A percentile compares a stretch with the other conserved stretches of the same genome.
Conservation (phyloP, 805 yeast genomes). For the Starmerella floris region DNA sequence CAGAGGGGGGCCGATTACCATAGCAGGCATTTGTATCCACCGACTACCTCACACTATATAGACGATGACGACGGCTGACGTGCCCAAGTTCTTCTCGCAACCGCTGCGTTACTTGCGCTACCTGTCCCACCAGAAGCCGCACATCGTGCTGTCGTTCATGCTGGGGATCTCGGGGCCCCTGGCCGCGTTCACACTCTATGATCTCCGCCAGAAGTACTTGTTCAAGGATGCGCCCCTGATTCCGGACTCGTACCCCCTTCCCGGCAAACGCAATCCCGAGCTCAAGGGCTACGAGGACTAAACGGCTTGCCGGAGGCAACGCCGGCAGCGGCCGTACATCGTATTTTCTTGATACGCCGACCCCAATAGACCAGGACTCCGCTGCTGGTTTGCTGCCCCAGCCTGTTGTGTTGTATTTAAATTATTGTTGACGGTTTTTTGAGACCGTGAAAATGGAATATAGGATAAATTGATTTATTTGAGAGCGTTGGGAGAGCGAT, state of each 20-base stretch:
- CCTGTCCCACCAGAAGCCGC: constrained; percentile 65
- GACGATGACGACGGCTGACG: constrained; percentile 13
- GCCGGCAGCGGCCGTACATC: no score
- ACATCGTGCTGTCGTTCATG: constrained; percentile 49
- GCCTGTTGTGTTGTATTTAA: no score
- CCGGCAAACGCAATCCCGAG: constrained; percentile 20
- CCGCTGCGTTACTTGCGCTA: constrained; percentile 38
- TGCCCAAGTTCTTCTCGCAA: constrained; percentile 26
- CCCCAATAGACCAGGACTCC: no score
- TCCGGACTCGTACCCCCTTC: constrained; percentile 38
- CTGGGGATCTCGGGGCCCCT: constrained; percentile 59
- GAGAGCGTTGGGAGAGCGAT: no score
- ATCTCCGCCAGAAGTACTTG: constrained; percentile 54
- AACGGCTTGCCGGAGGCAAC: not conserved
- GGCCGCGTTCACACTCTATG: constrained; percentile 45
- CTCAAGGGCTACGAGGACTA: constrained; percentile 29
- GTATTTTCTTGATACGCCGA: no score
- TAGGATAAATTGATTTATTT: no score
- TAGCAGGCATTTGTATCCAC: not conserved
- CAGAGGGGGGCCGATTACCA: not conserved
- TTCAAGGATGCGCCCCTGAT: constrained; percentile 53
- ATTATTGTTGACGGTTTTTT: no score
- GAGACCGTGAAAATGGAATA: no score
- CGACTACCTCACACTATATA: not conserved
- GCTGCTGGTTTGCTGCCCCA: no score